Evolutionary conservation across 345 rosid genomes (phyloP).

Genomic region (Citrus sp.): DNA sequence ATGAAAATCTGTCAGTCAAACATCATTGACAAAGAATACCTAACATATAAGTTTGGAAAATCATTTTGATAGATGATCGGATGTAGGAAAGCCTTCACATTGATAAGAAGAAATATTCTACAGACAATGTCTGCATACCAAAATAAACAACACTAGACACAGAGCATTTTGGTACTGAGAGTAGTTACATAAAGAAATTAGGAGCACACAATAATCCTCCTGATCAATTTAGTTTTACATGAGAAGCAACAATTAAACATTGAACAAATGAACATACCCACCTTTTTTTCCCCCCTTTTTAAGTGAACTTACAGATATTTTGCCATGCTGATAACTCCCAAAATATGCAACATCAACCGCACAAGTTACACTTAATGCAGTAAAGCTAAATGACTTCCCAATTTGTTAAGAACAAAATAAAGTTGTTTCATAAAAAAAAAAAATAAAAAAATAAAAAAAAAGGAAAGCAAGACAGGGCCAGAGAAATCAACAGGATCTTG

Average conservation of each 20-base stretch:
- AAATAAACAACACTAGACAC: background rate
- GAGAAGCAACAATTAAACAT: background rate
- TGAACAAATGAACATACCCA: background rate
- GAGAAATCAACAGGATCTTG: background rate
- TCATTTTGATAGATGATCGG: background rate
- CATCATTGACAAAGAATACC: background rate
- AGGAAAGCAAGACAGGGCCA: background rate
- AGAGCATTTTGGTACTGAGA: background rate
- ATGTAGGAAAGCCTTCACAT: background rate
- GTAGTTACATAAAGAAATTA: background rate
- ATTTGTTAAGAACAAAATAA: background rate
- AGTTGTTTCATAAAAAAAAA: background rate
- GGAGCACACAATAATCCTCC: no score
- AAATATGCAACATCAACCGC: background rate
- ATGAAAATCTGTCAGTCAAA: background rate
- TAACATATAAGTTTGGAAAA: background rate
- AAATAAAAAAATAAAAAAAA: background rate
- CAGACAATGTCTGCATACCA: background rate
- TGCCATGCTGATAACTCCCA: background rate
- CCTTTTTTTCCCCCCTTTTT: background rate
- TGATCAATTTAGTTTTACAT: background rate
- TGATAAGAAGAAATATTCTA: background rate
- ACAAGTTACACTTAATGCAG: background rate
- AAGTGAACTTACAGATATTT: background rate
- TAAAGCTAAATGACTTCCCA: background rate